Evolutionary conservation across 768 basidiomycete genomes (phyloP), one percentile per base, ranked within the genome.

Genomic region (Tylopilus rubrobrunneus): DNA sequence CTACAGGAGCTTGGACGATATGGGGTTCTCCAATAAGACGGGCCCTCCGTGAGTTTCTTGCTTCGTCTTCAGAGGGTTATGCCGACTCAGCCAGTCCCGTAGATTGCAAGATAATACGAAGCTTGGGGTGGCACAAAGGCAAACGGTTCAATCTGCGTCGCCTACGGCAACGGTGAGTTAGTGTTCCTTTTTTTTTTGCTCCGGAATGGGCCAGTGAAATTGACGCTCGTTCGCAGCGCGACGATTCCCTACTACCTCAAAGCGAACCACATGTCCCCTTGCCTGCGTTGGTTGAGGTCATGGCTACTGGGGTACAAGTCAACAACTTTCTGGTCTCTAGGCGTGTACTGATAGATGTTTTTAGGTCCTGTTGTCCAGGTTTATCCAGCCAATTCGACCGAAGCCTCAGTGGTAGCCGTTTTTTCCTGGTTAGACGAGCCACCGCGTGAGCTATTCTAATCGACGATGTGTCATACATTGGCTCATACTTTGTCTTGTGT

Each of bases 271-370:
- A 67, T 28, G 51, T 71, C 12, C 67, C 72, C n/a, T 55, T 73
- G 23, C 69, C 67, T 14, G 52, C 66, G 11, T 68, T 71, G 68
- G 51, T 70, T n/a, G 71, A 71, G 51, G 65, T 73, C 28, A 71
- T 71, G 55, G 56, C 56, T 21, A 39, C 53, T 9, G 46, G 19
- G 49, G 71, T 65, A 33, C 55, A 66, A 31, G 10, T 47, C 5
- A 21, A 33, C 12, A 33, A 14, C 25, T 28, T 28, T 23, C 21
- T 9, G 15, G 19, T 25, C 7, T 21, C 14, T 3, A 23, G 21
- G 3, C 33, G 23, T 17, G 1, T 47, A 23, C 36, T 56, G 40
- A 63, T 19, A 4, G 17, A 5, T 10, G 5, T 37, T 11, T 27
- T 34, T 36, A 70, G 70, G 14, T 31, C 58, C 11, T 17, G 41